These are phyloP conservation scores for Aspergillus udagawae DNA, from an alignment of 2,329 filamentous ascomycete genomes.

Conservation along the genomic window DNA sequence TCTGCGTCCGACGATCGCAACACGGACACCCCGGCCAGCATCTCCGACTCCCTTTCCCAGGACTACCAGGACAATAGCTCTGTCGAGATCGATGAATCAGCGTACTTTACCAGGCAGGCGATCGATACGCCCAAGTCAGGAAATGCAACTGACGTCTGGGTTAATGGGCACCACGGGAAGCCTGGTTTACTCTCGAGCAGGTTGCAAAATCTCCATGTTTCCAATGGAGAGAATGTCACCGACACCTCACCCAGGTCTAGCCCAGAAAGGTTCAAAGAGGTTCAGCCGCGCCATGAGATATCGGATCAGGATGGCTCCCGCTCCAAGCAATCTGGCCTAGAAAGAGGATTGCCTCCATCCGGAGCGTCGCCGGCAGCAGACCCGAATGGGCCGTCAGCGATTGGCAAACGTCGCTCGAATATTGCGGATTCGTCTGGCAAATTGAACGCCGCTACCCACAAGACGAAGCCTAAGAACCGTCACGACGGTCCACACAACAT, in stretches of 20 bases:
- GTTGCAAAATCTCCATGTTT: slow-evolving; percentile 36
- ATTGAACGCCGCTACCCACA: slow-evolving; percentile 30
- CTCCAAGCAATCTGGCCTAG: slow-evolving; percentile 20
- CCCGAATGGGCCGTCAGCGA: slow-evolving; percentile 25
- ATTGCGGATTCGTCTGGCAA: slow-evolving; percentile 31
- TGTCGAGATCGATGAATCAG: slow-evolving; percentile 32
- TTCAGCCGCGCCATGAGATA: slow-evolving; percentile 11
- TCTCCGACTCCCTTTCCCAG: slow-evolving; percentile 37
- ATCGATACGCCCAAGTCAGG: slow-evolving; percentile 20
- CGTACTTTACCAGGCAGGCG: slow-evolving; percentile 23
- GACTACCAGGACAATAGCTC: slow-evolving; percentile 35
- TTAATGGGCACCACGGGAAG: slow-evolving; percentile 27
- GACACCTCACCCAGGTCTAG: slow-evolving; percentile 23
- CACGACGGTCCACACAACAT: slow-evolving; percentile 23
- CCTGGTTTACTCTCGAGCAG: slow-evolving; percentile 34
- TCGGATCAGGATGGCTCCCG: slow-evolving; percentile 30
- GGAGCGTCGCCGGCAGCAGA: slow-evolving; percentile 27
- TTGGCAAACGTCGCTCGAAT: slow-evolving; percentile 30
- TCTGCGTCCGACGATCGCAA: slow-evolving; percentile 39
- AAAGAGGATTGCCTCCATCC: slow-evolving; percentile 22
- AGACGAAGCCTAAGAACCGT: slow-evolving; percentile 33
- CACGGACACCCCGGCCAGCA: slow-evolving; percentile 35
- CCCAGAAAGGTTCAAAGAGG: slow-evolving; percentile 21
- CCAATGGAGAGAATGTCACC: slow-evolving; percentile 28
- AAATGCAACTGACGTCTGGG: slow-evolving; percentile 9